Conservation (phyloP, 139 green algal species). For the Mychonastes homosphaera region DNA sequence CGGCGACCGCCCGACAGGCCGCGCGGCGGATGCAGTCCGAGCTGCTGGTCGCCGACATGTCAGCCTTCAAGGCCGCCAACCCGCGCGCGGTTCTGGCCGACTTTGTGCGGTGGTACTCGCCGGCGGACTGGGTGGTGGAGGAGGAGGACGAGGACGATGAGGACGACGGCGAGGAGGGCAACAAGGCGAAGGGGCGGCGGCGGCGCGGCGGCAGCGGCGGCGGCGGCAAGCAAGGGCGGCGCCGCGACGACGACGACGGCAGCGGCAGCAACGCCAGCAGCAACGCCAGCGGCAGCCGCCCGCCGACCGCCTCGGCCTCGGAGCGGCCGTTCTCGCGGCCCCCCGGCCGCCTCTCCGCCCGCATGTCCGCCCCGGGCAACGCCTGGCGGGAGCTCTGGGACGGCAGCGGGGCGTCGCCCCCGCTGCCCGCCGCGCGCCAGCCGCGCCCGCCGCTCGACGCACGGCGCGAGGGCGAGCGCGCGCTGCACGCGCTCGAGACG, state of each 20-base stretch:
- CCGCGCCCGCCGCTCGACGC: constrained; percentile 58
- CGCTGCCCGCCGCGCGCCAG: constrained; percentile 43
- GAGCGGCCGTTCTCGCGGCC: background rate
- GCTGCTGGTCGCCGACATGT: constrained; percentile 67
- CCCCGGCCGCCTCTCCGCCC: background rate
- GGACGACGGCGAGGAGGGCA: background rate
- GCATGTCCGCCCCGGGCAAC: constrained; percentile 20
- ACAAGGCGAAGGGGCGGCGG: no score
- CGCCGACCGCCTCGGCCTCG: background rate
- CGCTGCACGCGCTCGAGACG: constrained; percentile 68
- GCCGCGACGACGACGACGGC: background rate
- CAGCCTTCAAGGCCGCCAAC: constrained; percentile 91
- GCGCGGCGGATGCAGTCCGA: constrained; percentile 30
- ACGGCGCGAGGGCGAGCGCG: constrained; percentile 56
- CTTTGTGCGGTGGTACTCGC: constrained; percentile 77
- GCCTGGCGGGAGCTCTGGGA: constrained; percentile 62
- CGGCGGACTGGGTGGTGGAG: constrained; percentile 42
- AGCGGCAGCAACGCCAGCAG: constrained; percentile 9
- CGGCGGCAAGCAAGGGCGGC: background rate
- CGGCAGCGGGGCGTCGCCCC: constrained; percentile 14
- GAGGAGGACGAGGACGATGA: background rate
- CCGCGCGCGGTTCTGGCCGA: constrained; percentile 59
- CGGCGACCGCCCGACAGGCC: background rate
- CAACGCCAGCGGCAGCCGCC: background rate
- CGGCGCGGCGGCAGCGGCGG: background rate